Percentiles rank a stretch among this genome's conserved stretches.
phyloP scores from a whole-genome alignment of 1,284 basidiomycete genomes.

The Ustanciosporium gigantosporum region DNA sequence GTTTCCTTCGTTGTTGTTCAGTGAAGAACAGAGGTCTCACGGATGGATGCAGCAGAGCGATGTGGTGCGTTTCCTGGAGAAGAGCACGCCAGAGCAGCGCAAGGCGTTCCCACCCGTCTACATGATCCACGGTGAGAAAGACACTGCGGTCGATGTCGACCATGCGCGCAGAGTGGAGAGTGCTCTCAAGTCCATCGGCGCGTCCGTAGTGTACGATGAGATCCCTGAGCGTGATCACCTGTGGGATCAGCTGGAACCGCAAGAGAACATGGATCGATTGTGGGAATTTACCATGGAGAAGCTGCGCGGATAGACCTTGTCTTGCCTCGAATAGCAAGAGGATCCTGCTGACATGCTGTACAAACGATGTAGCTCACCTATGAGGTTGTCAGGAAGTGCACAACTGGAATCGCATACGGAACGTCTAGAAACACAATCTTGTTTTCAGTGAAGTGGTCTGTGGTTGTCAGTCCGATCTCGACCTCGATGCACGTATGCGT shows the following conservation, averaged over 20 bases:
- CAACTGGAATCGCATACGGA: no score
- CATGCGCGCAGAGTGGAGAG: conserved; percentile 24
- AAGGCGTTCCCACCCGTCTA: conserved; percentile 26
- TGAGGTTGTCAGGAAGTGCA: no score
- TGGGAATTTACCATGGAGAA: conserved; percentile 21
- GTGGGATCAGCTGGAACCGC: conserved; percentile 38
- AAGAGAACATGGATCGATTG: conserved; percentile 23
- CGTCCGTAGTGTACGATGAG: conserved; percentile 29
- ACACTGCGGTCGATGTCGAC: conserved; percentile 41
- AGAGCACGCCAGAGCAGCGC: conserved; percentile 14
- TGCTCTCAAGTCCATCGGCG: conserved; percentile 17
- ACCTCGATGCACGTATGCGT: no score
- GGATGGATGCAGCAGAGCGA: conserved; percentile 35
- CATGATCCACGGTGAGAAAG: conserved; percentile 43
- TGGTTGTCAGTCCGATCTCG: no score
- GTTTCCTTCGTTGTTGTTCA: conserved; percentile 36
- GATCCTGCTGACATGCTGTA: neutral
- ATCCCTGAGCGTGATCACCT: conserved; percentile 32
- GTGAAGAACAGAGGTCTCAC: conserved; percentile 17
- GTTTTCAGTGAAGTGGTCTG: no score
- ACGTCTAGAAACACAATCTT: no score
- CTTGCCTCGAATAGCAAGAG: neutral
- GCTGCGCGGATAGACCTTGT: conserved; percentile 16
- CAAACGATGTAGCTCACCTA: no score
- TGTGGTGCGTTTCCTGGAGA: conserved; percentile 14